Conservation (phyloP, 148 eudicot genomes). For the Persicaria maculosa region DNA sequence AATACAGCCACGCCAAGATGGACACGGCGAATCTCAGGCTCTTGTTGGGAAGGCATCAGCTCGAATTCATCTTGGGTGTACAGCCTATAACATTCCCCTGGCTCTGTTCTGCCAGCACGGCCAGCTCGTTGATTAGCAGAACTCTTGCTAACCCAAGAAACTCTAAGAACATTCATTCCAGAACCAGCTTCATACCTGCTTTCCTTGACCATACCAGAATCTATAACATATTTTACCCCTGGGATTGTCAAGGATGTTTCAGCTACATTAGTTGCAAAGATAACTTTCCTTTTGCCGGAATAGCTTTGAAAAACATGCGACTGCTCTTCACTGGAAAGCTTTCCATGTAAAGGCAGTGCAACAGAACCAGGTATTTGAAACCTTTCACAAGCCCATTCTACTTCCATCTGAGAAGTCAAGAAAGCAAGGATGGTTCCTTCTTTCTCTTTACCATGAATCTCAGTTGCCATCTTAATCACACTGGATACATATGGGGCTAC, state of each 20-base stretch:
- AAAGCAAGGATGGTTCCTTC: conserved; percentile 87
- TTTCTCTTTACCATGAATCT: conserved; percentile 59
- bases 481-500: conserved; percentile 52
- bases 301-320: conserved; percentile 49
- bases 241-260: conserved; percentile 96
- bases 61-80: conserved; percentile 53
- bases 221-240: conserved; percentile 86
- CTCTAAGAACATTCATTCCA: conserved; percentile 87
- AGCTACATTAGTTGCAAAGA: conserved; percentile 90
- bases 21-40: conserved; percentile 87
- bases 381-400: conserved; percentile 88
- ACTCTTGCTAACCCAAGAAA: conserved; percentile 75
- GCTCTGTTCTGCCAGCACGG: conserved; percentile 96
- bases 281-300: conserved; percentile 70
- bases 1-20: conserved; percentile 91
- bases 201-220: conserved; percentile 90
- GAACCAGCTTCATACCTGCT: conserved; percentile 74
- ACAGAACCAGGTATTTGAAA: conserved; percentile 35
- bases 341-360: conserved; percentile 81
- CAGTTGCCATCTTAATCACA: conserved; percentile 51
- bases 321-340: conserved; percentile 73
- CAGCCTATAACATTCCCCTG: conserved; percentile 80
- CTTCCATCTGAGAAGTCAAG: conserved; percentile 84
- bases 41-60: conserved; percentile 58
- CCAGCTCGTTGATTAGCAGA: conserved; percentile 95